These are phyloP conservation scores for Cryptococcus sp. DNA, from an alignment of 1,284 basidiomycete genomes.

Conservation along the genomic window DNA sequence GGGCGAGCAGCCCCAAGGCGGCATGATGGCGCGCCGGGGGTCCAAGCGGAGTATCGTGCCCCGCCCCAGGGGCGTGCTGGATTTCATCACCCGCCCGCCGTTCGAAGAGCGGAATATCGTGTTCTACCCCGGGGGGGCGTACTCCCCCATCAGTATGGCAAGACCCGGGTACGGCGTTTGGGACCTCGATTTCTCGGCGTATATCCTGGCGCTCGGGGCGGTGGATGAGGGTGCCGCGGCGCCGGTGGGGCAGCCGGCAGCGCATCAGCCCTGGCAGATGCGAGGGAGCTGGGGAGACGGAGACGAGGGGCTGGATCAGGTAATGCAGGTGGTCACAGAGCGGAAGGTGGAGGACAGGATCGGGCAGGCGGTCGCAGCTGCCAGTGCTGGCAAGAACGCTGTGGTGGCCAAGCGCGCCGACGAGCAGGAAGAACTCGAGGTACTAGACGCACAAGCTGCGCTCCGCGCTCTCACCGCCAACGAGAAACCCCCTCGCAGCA, in stretches of 20 bases:
- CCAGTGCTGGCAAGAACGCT: background rate
- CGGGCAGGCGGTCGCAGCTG: background rate
- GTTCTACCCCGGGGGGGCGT: constrained; percentile 28
- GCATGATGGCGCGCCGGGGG: constrained; percentile 7
- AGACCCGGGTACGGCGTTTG: constrained; percentile 40
- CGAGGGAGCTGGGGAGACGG: background rate
- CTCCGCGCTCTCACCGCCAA: constrained; percentile 9
- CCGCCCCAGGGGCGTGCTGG: constrained; percentile 34
- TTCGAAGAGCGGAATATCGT: constrained; percentile 43
- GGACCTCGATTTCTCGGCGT: constrained; percentile 41
- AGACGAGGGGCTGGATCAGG: background rate
- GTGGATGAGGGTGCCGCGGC: constrained; percentile 19
- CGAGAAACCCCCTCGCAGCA: background rate
- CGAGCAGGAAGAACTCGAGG: background rate
- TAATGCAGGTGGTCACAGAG: background rate
- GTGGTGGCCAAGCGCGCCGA: background rate
- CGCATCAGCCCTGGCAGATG: background rate
- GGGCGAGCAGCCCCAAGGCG: constrained; percentile 26
- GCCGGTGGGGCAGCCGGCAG: background rate
- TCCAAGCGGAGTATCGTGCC: constrained; percentile 16
- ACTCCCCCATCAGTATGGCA: constrained; percentile 39
- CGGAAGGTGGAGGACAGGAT: background rate
- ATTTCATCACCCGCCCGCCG: constrained; percentile 40
- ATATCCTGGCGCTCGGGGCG: constrained; percentile 35
- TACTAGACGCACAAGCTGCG: constrained; percentile 4